phyloP scores from a whole-genome alignment of 495 filamentous ascomycete genomes.

The Cairneyella variabilis region DNA sequence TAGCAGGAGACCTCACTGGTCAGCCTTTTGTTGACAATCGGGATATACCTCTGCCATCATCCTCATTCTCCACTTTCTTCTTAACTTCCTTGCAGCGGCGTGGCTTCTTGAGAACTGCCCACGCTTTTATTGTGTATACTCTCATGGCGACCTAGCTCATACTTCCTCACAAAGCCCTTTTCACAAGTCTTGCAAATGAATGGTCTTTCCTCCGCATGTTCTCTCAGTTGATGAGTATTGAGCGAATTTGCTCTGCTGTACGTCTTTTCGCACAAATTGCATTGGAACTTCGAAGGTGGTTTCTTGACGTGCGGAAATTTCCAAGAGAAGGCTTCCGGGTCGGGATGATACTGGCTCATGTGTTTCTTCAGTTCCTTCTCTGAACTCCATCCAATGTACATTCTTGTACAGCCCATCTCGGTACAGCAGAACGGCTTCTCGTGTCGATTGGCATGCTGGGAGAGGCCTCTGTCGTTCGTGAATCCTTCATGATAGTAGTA shows the following conservation, averaged over 20 bases:
- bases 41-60: too few relatives aligned
- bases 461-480: conserved; percentile 19
- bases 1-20: too few relatives aligned
- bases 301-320: conserved; percentile 9
- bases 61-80: too few relatives aligned
- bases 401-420: conserved; percentile 26
- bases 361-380: conserved; percentile 39
- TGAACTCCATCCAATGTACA: conserved; percentile 35
- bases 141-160: conserved; percentile 12
- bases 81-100: too few relatives aligned
- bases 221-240: conserved; percentile 10
- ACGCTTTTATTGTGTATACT: not conserved
- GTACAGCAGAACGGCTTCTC: conserved; percentile 36
- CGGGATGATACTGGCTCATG: conserved; percentile 10
- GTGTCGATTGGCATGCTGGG: conserved; percentile 35
- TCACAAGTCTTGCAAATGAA: conserved; percentile 9
- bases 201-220: conserved; percentile 8
- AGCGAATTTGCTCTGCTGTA: conserved; percentile 5
- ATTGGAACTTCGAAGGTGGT: conserved; percentile 2
- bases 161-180: conserved; percentile 11
- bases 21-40: too few relatives aligned
- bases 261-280: conserved; percentile 3
- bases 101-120: too few relatives aligned
- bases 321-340: conserved; percentile 5
- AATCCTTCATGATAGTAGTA: conserved; percentile 43